These are phyloP conservation scores for Candida cerambycidarum DNA, from an alignment of 805 yeast genomes.

Conservation along the genomic window DNA sequence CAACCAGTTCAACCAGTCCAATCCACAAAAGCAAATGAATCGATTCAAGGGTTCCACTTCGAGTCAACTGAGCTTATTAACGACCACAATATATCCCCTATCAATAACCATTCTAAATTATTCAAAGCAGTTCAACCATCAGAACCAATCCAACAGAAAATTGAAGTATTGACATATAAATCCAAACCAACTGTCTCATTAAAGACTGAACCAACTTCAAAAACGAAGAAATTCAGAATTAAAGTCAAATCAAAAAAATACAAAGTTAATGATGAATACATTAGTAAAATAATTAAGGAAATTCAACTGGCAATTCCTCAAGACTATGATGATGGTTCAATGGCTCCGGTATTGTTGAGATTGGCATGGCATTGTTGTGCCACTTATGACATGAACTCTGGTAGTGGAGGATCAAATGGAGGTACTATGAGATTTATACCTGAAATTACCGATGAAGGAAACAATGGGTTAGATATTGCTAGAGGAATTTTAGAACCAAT, in stretches of 20 bases:
- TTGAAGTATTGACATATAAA: constrained; percentile 5
- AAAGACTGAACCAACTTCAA: constrained; percentile 3
- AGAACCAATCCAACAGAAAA: constrained; percentile 12
- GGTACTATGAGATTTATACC: constrained; percentile 47
- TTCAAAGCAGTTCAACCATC: constrained; percentile 14
- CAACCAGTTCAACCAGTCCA: too few species aligned
- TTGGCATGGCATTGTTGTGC: constrained; percentile 88
- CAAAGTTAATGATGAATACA: constrained; percentile 2
- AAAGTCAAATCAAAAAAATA: constrained; percentile 3
- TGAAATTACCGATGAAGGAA: constrained; percentile 54
- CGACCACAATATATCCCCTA: not conserved
- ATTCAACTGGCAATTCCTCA: constrained; percentile 33
- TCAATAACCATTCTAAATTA: constrained; percentile 1
- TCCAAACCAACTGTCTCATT: constrained; percentile 6
- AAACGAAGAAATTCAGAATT: constrained; percentile 2
- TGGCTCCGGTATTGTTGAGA: constrained; percentile 77
- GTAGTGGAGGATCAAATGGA: constrained; percentile 66
- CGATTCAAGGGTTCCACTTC: too few species aligned
- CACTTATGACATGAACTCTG: constrained; percentile 61
- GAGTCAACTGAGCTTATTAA: too few species aligned
- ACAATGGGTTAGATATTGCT: constrained; percentile 53
- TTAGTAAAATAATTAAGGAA: constrained; percentile 28
- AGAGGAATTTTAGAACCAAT: constrained; percentile 57
- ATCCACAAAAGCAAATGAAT: too few species aligned
- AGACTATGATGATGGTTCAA: constrained; percentile 63